These are phyloP conservation scores for Rhizopogon vinicolor DNA, from an alignment of 768 basidiomycete species.

Conservation along the genomic window DNA sequence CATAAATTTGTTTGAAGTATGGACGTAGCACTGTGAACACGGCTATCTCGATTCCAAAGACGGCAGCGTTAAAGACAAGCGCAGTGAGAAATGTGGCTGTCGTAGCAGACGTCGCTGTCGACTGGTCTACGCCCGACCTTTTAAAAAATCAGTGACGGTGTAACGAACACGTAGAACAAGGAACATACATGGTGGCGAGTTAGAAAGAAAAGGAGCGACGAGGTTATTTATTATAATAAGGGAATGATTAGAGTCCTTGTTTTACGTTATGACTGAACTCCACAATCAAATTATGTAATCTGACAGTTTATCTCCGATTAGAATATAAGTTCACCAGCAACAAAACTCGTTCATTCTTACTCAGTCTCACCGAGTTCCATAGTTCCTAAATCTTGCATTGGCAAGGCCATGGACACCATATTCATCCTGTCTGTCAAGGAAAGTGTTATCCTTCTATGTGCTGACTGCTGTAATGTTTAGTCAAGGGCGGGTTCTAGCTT, in stretches of 20 bases:
- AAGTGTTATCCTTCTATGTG: not conserved
- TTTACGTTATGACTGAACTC: too few species aligned
- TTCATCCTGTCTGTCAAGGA: not conserved
- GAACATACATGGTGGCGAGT: slow-evolving; percentile 15
- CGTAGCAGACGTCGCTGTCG: slow-evolving; percentile 51
- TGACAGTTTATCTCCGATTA: too few species aligned
- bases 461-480: not conserved
- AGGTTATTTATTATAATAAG: too few species aligned
- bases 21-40: slow-evolving; percentile 82
- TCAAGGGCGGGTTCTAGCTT: not conserved
- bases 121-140: slow-evolving; percentile 35
- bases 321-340: too few species aligned
- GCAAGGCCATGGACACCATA: not conserved
- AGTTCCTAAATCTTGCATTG: not conserved
- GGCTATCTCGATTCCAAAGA: slow-evolving; percentile 66
- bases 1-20: slow-evolving; percentile 85
- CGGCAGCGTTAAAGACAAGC: slow-evolving; percentile 73
- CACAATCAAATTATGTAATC: too few species aligned
- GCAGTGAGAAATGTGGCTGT: slow-evolving; percentile 81
- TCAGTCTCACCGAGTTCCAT: too few species aligned
- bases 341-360: too few species aligned
- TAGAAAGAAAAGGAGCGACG: not conserved
- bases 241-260: too few species aligned
- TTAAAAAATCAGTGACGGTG: not conserved
- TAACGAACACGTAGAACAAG: not conserved